These are phyloP conservation scores for Cordyceps militaris DNA, from an alignment of 2,329 filamentous ascomycete genomes.

Conservation along the genomic window DNA sequence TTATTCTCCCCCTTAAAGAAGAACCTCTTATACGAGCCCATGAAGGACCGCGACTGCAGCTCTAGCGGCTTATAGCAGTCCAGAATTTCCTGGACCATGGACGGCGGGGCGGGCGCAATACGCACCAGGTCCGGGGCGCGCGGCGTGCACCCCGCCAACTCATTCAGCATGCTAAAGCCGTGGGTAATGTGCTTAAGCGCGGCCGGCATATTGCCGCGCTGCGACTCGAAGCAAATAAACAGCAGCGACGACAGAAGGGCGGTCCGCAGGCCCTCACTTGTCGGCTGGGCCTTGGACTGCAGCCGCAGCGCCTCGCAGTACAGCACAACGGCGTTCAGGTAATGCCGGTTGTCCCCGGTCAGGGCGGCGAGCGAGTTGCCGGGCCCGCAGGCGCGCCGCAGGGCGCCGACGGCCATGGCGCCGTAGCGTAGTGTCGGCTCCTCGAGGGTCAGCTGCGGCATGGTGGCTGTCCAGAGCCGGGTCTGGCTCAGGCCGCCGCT, in stretches of 20 bases:
- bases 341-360: constrained; percentile 28
- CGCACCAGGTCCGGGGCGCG: constrained; percentile 30
- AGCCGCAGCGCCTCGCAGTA: constrained; percentile 36
- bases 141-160: constrained; percentile 29
- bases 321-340: constrained; percentile 33
- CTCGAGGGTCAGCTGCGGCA: constrained; percentile 33
- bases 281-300: constrained; percentile 30
- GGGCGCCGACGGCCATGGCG: constrained; percentile 34
- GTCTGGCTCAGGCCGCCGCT: constrained; percentile 28
- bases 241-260: constrained; percentile 33
- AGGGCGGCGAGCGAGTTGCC: constrained; percentile 18
- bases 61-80: constrained; percentile 34
- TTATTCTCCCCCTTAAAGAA: constrained; percentile 22
- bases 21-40: constrained; percentile 31
- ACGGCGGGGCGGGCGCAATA: constrained; percentile 30
- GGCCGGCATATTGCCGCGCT: constrained; percentile 32
- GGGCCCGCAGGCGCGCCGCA: constrained; percentile 28
- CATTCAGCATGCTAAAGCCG: constrained; percentile 34
- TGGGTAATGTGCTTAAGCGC: constrained; percentile 35
- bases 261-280: constrained; percentile 30
- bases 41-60: constrained; percentile 32
- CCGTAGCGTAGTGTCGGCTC: constrained; percentile 32
- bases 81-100: constrained; percentile 31
- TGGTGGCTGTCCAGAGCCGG: constrained; percentile 32
- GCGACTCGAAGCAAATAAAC: constrained; percentile 36